A percentile compares a stretch with the other conserved stretches of the same genome.
Evolutionary conservation across 2,329 filamentous ascomycete species (phyloP).

Genomic region (Pezicula rhizophila): DNA sequence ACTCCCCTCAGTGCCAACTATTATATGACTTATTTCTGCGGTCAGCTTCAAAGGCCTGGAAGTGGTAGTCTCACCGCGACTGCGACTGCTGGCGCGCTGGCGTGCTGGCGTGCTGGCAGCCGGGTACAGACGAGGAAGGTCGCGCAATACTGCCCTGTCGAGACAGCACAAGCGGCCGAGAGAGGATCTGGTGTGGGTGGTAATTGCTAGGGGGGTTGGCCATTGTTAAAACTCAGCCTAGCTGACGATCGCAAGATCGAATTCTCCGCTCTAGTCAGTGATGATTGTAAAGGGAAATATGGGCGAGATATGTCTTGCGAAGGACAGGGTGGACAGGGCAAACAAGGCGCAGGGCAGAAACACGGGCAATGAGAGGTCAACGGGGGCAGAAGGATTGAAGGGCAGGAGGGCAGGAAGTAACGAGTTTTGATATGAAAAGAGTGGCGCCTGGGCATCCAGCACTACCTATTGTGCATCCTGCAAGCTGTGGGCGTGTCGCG

Average conservation of each 20-base stretch:
- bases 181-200: neutral
- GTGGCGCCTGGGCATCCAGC: too few species aligned
- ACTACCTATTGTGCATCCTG: too few species aligned
- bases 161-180: neutral
- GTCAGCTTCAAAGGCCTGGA: neutral
- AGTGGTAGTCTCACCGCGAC: neutral
- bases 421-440: too few species aligned
- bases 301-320: too few species aligned
- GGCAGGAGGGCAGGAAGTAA: too few species aligned
- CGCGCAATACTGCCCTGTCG: neutral
- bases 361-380: too few species aligned
- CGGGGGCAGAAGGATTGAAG: too few species aligned
- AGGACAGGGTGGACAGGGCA: too few species aligned
- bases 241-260: neutral
- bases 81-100: neutral
- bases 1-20: neutral
- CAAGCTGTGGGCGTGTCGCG: too few species aligned
- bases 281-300: too few species aligned
- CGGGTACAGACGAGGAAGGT: neutral
- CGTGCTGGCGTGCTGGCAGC: neutral
- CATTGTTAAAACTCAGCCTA: neutral
- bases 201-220: neutral
- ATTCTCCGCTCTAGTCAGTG: too few species aligned
- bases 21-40: neutral
- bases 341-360: too few species aligned